Evolutionary conservation across 2,329 filamentous ascomycete genomes (phyloP).

Genomic region (Arthrobotrys sinensis): DNA sequence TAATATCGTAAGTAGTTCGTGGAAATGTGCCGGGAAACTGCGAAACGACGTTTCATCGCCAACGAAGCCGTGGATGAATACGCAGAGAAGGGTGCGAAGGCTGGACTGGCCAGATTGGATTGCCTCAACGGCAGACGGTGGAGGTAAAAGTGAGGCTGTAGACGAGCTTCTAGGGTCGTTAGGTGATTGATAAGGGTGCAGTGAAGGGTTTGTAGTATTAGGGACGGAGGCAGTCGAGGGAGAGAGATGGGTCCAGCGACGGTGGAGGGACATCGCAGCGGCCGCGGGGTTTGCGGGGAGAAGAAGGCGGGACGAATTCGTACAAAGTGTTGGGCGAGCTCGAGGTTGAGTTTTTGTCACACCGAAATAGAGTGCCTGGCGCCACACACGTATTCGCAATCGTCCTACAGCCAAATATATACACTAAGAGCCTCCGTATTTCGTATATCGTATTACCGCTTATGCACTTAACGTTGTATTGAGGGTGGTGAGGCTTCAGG

Average conservation of each 20-base stretch:
- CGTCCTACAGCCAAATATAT: no score
- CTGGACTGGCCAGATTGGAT: conserved; percentile 42
- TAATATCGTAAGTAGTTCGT: conserved; percentile 78
- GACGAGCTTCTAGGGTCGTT: conserved; percentile 45
- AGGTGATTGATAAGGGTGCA: conserved; percentile 54
- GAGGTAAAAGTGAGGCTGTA: conserved; percentile 51
- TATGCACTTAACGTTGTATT: no score
- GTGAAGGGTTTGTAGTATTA: conserved; percentile 46
- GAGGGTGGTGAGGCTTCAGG: no score
- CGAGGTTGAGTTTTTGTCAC: conserved; percentile 23
- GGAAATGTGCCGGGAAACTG: conserved; percentile 89
- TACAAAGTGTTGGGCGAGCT: conserved; percentile 24
- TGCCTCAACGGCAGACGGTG: conserved; percentile 40
- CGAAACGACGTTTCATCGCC: conserved; percentile 89
- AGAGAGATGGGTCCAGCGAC: conserved; percentile 50
- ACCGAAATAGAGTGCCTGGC: not conserved
- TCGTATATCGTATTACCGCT: no score
- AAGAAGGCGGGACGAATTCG: not conserved
- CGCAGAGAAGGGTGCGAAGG: conserved; percentile 75
- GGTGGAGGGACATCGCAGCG: conserved; percentile 28
- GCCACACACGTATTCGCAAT: no score
- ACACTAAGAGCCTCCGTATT: no score
- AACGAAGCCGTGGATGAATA: conserved; percentile 93
- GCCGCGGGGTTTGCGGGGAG: not conserved
- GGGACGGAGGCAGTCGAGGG: conserved; percentile 40